Percentiles rank a stretch among this genome's conserved stretches.
Conservation (phyloP, 139 green algal genomes). For the Chlorella ohadii region DNA sequence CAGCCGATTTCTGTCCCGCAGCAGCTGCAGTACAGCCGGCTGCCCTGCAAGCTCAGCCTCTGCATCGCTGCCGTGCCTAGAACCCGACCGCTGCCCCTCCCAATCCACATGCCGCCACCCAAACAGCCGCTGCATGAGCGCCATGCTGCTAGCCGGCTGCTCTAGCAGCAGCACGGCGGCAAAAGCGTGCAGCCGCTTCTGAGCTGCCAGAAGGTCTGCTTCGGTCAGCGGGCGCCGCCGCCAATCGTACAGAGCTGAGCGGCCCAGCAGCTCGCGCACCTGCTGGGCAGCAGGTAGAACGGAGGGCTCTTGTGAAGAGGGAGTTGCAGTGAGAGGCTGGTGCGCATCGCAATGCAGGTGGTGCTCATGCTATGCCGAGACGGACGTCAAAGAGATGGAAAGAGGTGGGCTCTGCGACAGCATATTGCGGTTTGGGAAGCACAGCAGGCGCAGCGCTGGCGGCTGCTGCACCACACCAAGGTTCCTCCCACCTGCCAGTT, state of each 20-base stretch:
- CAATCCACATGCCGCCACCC: slow-evolving; percentile 29
- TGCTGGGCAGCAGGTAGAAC: neutral
- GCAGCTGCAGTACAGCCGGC: neutral
- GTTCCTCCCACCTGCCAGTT: neutral
- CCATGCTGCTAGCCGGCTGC: neutral
- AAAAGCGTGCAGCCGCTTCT: slow-evolving; percentile 34
- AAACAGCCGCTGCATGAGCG: slow-evolving; percentile 22
- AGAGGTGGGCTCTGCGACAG: too few relatives aligned
- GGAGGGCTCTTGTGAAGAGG: too few relatives aligned
- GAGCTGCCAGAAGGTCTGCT: slow-evolving; percentile 9
- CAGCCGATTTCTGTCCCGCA: neutral
- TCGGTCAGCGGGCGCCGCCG: slow-evolving; percentile 1
- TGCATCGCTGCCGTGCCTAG: neutral
- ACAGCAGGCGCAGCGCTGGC: too few relatives aligned
- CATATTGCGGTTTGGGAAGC: too few relatives aligned
- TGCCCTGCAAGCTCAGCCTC: slow-evolving; percentile 5
- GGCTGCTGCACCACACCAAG: too few relatives aligned
- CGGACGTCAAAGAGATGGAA: too few relatives aligned
- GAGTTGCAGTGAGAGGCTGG: too few relatives aligned
- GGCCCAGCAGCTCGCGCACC: slow-evolving; percentile 31
- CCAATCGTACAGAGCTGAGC: slow-evolving; percentile 11
- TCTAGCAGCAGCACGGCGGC: slow-evolving; percentile 31
- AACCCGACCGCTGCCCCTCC: slow-evolving; percentile 18
- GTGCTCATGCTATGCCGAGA: too few relatives aligned
- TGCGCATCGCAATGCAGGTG: too few relatives aligned